These are phyloP conservation scores for Sphenostylis stenocarpa DNA, from an alignment of 306 rosid species.

Conservation along the genomic window DNA sequence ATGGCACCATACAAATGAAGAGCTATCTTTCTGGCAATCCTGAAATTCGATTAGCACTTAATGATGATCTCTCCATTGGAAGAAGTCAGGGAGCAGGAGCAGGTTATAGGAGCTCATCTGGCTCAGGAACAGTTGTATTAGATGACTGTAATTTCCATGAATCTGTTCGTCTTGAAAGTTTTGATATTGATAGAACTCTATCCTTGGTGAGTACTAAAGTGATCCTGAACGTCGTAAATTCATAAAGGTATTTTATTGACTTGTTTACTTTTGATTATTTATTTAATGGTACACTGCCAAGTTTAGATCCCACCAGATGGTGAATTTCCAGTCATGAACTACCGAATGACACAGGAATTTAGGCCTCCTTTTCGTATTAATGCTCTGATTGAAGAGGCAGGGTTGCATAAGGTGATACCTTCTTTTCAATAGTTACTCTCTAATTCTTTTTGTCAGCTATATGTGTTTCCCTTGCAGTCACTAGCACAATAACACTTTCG, in stretches of 20 bases:
- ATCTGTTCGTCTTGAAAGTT: slow-evolving; percentile 83
- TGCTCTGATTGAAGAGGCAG: slow-evolving; percentile 76
- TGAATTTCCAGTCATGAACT: slow-evolving; percentile 89
- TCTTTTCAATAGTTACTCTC: background rate
- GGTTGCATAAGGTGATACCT: slow-evolving; percentile 59
- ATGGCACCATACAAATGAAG: slow-evolving; percentile 94
- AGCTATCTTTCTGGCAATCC: slow-evolving; percentile 89
- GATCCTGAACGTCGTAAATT: slow-evolving; percentile 9
- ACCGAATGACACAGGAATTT: slow-evolving; percentile 84
- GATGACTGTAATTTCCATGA: slow-evolving; percentile 95
- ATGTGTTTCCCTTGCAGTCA: slow-evolving; percentile 7
- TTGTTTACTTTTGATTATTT: slow-evolving; percentile 21
- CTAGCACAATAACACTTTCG: background rate
- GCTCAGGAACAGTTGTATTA: slow-evolving; percentile 70
- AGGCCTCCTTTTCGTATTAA: slow-evolving; percentile 83
- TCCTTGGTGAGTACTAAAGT: slow-evolving; percentile 57
- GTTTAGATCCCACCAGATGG: slow-evolving; percentile 78
- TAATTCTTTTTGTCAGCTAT: background rate
- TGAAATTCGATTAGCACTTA: slow-evolving; percentile 82
- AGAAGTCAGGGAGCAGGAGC: slow-evolving; percentile 53
- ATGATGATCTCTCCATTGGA: slow-evolving; percentile 83
- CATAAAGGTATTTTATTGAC: background rate
- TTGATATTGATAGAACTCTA: slow-evolving; percentile 70
- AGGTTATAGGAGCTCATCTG: slow-evolving; percentile 69
- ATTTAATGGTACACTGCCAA: slow-evolving; percentile 30